These are phyloP conservation scores for Talaromyces sp. DNA, from an alignment of 2,329 filamentous ascomycete species.

Conservation along the genomic window DNA sequence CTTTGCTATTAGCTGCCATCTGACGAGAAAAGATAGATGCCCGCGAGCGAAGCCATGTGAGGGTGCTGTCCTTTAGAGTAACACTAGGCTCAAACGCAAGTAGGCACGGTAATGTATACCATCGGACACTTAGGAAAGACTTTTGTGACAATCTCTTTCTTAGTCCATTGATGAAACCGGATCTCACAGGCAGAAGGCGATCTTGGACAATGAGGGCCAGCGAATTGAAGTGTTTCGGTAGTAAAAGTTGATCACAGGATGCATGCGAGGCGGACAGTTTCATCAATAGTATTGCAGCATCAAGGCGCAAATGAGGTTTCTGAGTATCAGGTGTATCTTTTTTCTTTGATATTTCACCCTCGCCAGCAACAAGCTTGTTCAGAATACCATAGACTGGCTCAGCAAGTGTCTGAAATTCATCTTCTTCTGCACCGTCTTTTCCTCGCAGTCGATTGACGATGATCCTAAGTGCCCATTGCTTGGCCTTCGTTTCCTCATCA, in stretches of 20 bases:
- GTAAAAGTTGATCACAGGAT: slow-evolving; percentile 69
- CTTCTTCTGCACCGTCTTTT: slow-evolving; percentile 48
- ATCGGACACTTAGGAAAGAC: slow-evolving; percentile 74
- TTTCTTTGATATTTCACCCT: slow-evolving; percentile 75
- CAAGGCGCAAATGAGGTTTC: slow-evolving; percentile 72
- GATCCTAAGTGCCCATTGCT: slow-evolving; percentile 77
- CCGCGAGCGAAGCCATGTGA: slow-evolving; percentile 86
- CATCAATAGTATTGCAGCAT: slow-evolving; percentile 73
- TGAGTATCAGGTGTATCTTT: slow-evolving; percentile 73
- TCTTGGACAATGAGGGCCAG: slow-evolving; percentile 82
- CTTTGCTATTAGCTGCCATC: slow-evolving; percentile 34
- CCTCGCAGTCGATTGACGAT: slow-evolving; percentile 80
- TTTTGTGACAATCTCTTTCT: slow-evolving; percentile 62
- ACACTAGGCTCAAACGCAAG: slow-evolving; percentile 81
- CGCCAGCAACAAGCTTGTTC: slow-evolving; percentile 67
- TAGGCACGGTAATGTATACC: slow-evolving; percentile 85
- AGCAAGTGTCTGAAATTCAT: slow-evolving; percentile 51
- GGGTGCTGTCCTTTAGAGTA: slow-evolving; percentile 68
- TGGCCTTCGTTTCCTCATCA: slow-evolving; percentile 78
- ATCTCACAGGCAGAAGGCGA: slow-evolving; percentile 66
- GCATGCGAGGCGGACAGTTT: slow-evolving; percentile 77
- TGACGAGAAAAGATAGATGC: slow-evolving; percentile 60
- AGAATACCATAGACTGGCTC: slow-evolving; percentile 73
- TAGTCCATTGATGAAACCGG: slow-evolving; percentile 74
- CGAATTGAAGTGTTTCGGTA: slow-evolving; percentile 70